Evolutionary conservation across 1,284 basidiomycete species (phyloP).

Genomic region (Sutorius eximius): DNA sequence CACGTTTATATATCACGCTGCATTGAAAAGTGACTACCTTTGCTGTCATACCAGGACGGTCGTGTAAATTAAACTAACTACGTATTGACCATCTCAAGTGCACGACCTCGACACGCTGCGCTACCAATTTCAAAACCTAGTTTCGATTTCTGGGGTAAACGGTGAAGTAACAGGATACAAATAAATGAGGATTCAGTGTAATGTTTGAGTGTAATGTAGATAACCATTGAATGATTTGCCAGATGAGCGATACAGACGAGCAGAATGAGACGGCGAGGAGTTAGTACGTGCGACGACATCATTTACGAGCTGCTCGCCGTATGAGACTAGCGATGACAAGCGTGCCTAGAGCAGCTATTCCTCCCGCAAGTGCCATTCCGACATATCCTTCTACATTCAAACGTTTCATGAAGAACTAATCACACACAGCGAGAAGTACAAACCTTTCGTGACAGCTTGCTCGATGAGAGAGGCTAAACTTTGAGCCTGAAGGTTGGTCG

Average conservation of each 20-base stretch:
- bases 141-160: constrained; percentile 11
- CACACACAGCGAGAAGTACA: constrained; percentile 1
- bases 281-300: constrained; percentile 29
- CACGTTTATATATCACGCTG: constrained; percentile 35
- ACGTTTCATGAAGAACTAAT: constrained; percentile 4
- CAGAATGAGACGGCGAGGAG: constrained; percentile 8
- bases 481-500: constrained; percentile 90
- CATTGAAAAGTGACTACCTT: constrained; percentile 26
- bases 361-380: constrained; percentile 93
- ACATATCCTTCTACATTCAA: constrained; percentile 76
- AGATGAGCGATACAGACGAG: constrained; percentile 14
- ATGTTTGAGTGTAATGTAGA: constrained; percentile 9
- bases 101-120: background rate
- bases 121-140: constrained; percentile 16
- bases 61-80: constrained; percentile 37
- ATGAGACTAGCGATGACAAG: constrained; percentile 80
- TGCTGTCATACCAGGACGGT: constrained; percentile 16
- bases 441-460: constrained; percentile 82
- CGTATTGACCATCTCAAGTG: constrained; percentile 4
- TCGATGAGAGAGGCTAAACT: constrained; percentile 87
- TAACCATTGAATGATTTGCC: constrained; percentile 9
- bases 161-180: constrained; percentile 28
- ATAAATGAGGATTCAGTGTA: constrained; percentile 27
- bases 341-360: constrained; percentile 84
- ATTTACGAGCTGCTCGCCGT: constrained; percentile 81